phyloP scores from a whole-genome alignment of 2,329 filamentous ascomycete species.

The Colletotrichum navitas region DNA sequence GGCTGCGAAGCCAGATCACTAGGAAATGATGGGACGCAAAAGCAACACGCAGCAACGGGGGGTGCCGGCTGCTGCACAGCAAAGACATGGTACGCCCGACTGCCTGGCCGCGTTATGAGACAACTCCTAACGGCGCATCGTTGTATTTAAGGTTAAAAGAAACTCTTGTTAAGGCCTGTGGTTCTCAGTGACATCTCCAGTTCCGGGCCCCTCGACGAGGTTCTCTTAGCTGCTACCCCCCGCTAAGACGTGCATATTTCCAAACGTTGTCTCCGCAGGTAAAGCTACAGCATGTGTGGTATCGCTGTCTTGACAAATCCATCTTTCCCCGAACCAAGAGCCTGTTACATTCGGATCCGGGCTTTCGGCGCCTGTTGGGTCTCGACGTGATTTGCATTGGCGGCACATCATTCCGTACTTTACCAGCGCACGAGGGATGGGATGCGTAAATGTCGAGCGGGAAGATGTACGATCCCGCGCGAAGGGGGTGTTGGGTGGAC shows the following conservation, averaged over 20 bases:
- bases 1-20: not conserved
- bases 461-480: constrained; percentile 11
- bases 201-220: not conserved
- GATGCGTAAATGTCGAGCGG: constrained; percentile 20
- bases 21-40: not conserved
- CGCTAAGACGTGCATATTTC: constrained; percentile 18
- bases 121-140: not conserved
- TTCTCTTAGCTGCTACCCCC: not conserved
- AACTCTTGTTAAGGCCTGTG: no score
- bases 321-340: constrained; percentile 13
- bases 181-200: not conserved
- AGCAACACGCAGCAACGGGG: not conserved
- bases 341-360: constrained; percentile 6
- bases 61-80: not conserved
- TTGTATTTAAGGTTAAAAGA: not conserved
- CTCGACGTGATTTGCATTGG: not conserved
- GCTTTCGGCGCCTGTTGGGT: not conserved
- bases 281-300: no score
- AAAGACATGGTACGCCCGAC: not conserved
- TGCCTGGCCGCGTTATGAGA: not conserved
- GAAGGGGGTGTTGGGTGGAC: not conserved
- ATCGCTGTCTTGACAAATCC: not conserved
- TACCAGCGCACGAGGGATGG: not conserved
- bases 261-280: constrained; percentile 6
- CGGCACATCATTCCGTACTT: not conserved